Percentiles rank a stretch among this genome's conserved stretches.
Evolutionary conservation across 345 rosid species (phyloP).

Genomic region (Diplotaxis tenuifolia): DNA sequence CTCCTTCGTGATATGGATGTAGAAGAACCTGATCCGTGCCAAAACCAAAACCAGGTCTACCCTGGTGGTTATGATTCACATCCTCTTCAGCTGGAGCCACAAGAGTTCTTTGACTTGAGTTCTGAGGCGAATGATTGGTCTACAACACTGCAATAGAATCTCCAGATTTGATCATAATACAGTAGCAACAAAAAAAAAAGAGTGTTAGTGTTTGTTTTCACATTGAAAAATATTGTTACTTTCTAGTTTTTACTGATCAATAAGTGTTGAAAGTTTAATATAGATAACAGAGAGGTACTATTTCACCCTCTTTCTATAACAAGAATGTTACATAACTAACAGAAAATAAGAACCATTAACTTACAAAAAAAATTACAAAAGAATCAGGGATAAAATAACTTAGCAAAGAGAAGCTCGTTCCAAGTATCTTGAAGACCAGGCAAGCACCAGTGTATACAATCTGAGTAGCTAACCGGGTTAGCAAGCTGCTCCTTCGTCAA

Average conservation of each 20-base stretch:
- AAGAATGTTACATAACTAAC: constrained; percentile 17
- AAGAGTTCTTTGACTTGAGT: constrained; percentile 14
- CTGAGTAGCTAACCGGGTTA: constrained; percentile 71
- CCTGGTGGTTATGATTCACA: not conserved
- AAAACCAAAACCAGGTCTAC: not conserved
- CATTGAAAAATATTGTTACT: not conserved
- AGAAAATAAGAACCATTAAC: not conserved
- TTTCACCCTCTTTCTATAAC: not conserved
- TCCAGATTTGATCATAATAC: not conserved
- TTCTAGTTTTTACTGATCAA: not conserved
- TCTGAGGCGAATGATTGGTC: not conserved
- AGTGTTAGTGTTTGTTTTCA: not conserved
- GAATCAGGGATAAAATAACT: constrained; percentile 66
- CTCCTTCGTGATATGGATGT: constrained; percentile 41
- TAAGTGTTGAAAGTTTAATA: constrained; percentile 2
- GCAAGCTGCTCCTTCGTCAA: constrained; percentile 72
- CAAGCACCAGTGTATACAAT: constrained; percentile 88
- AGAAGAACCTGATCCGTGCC: not conserved
- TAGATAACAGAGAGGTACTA: not conserved
- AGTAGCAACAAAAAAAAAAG: not conserved
- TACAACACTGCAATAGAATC: constrained; percentile 6
- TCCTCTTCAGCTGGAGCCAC: constrained; percentile 31
- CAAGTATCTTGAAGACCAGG: constrained; percentile 93
- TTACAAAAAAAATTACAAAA: constrained; percentile 13
- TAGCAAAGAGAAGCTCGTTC: constrained; percentile 82